Evolutionary conservation across 257 asterid genomes (phyloP), one percentile per base, ranked within the genome.

Genomic region (Rehmannia glutinosa): DNA sequence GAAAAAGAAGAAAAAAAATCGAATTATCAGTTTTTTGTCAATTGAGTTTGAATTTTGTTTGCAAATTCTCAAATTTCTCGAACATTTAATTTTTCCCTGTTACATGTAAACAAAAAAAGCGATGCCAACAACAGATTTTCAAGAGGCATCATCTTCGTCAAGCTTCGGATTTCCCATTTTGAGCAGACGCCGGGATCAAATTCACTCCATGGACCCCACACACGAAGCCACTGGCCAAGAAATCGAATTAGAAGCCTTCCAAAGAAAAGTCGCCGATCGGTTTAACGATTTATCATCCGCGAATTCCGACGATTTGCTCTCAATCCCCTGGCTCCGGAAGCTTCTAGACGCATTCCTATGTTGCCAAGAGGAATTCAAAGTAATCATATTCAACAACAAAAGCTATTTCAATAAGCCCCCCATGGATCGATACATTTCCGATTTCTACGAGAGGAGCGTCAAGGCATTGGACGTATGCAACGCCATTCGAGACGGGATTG

Each of bases 381-480:
- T 56, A 7, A 73, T 86, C 2, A 23, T 89, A 45, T 54, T 63
- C 41, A 80, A 73, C 71, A 77, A 83, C 76, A 73, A 49, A 47
- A 66, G 38, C 21, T 6, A 2, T 19, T 42, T 83, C 17, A 70
- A 11, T 21, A 82, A 61, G 41, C 59, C 94, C 20, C 86, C 90
- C 0, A 45, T 77, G 77, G 92, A 87, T 6, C 70, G 72, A 8
- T 55, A 32, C 66, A 12, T 79, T 3, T 20, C 80, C 5, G 95
- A 89, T 3, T 86, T 58, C 62, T 84, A 74, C 53, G 96, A 86
- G n/a, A 73, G 89, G 73, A 82, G 91, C 25, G 81, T 89, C 8
- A 89, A 89, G 66, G 92, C 87, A 0, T 60, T 89, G 10, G 96
- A 89, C 25, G 85, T 89, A 9, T 85, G 92, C 57, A 89, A 89